Evolutionary conservation across 345 rosid genomes (phyloP).

Genomic region (Dipteronia dyeriana): DNA sequence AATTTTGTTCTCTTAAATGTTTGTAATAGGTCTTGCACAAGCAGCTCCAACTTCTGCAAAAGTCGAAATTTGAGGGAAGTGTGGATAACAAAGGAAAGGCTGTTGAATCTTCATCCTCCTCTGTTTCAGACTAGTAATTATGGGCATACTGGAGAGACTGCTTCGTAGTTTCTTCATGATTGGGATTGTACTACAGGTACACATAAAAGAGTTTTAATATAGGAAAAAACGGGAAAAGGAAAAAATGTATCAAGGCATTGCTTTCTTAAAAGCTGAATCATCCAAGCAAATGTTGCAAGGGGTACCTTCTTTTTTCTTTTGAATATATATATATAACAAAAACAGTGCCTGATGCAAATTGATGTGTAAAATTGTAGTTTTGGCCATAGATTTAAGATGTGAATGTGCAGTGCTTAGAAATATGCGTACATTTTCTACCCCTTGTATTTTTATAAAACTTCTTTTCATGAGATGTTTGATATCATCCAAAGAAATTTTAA

Average conservation of each 20-base stretch:
- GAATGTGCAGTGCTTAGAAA: background rate
- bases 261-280: background rate
- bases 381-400: background rate
- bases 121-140: constrained; percentile 13
- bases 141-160: constrained; percentile 20
- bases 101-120: constrained; percentile 24
- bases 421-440: background rate
- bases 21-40: constrained; percentile 38
- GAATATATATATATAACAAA: too few relatives aligned
- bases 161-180: constrained; percentile 2
- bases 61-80: constrained; percentile 26
- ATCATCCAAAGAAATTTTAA: too few relatives aligned
- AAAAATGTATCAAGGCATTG: background rate
- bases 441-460: too few relatives aligned
- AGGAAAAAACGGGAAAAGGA: background rate
- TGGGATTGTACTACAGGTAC: constrained; percentile 10
- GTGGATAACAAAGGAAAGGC: constrained; percentile 42
- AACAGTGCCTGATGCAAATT: too few relatives aligned
- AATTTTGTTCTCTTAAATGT: background rate
- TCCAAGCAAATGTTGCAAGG: background rate
- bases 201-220: background rate
- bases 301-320: background rate
- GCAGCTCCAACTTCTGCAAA: constrained; percentile 36
- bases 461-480: too few relatives aligned
- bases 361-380: background rate